Percentiles rank a stretch among this genome's conserved stretches.
Conservation (phyloP, 371 early-diverging fungal genomes). For the Funneliformis caledonium region DNA sequence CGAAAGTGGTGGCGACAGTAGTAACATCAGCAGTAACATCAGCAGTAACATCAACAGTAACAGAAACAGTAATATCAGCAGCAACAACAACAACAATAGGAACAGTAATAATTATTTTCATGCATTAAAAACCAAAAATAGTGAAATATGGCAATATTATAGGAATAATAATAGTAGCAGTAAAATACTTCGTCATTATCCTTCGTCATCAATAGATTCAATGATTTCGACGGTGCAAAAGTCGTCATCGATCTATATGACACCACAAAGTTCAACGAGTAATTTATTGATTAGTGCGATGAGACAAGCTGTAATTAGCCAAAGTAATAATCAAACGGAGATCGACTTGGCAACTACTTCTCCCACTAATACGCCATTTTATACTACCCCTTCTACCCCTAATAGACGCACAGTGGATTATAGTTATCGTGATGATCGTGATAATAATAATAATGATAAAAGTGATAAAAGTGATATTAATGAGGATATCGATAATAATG, state of each 20-base stretch:
- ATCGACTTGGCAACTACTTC: neutral
- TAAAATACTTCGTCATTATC: neutral
- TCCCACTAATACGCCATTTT: slow-evolving; percentile 1
- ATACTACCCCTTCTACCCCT: slow-evolving; percentile 4
- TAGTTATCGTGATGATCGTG: neutral
- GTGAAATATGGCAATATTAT: neutral
- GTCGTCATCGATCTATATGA: slow-evolving; percentile 1
- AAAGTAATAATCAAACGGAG: neutral
- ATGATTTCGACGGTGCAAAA: neutral
- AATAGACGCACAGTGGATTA: slow-evolving; percentile 8
- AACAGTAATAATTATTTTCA: neutral
- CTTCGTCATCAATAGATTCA: neutral
- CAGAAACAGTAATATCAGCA: neutral
- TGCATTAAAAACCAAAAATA: neutral
- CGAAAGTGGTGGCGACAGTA: too few relatives aligned
- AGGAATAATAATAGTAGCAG: neutral
- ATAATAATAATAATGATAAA: neutral
- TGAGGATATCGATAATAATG: neutral
- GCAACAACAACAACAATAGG: neutral
- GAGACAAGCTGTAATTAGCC: neutral
- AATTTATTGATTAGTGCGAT: slow-evolving; percentile 22
- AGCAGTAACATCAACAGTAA: neutral
- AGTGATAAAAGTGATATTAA: neutral
- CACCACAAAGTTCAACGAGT: slow-evolving; percentile 25
- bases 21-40: neutral